Evolutionary conservation across 192 early-diverging fungal species (phyloP).

Genomic region (Linnemannia elongata): DNA sequence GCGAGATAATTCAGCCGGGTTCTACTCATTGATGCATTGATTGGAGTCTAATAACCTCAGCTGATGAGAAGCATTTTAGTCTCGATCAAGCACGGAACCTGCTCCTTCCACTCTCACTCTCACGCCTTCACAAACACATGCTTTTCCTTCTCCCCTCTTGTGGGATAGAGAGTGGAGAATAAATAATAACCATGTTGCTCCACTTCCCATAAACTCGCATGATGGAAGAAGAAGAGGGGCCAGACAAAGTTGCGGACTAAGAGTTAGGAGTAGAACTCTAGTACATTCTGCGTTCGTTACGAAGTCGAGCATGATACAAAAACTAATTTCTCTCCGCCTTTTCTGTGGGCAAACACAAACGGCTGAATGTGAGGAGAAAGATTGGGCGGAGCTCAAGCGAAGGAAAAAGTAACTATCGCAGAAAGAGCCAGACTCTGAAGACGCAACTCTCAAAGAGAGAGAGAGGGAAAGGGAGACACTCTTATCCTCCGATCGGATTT

Average conservation of each 20-base stretch:
- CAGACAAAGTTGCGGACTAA: conserved; percentile 3
- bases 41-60: no score
- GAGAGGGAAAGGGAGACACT: no score
- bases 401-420: background rate
- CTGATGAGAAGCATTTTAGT: no score
- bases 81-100: background rate
- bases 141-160: background rate
- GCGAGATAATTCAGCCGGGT: no score
- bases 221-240: no score
- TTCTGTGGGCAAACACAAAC: background rate
- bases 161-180: background rate
- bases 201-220: background rate
- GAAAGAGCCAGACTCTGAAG: background rate
- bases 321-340: background rate
- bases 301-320: background rate
- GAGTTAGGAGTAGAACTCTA: background rate
- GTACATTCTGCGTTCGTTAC: background rate
- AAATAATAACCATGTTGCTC: background rate
- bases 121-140: background rate
- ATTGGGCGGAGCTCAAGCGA: background rate
- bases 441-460: background rate
- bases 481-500: background rate
- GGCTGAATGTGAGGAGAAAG: background rate
- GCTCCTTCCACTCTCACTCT: background rate
- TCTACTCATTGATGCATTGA: no score